phyloP scores from a whole-genome alignment of 2,329 filamentous ascomycete genomes.

The Drechslerella dactyloides region DNA sequence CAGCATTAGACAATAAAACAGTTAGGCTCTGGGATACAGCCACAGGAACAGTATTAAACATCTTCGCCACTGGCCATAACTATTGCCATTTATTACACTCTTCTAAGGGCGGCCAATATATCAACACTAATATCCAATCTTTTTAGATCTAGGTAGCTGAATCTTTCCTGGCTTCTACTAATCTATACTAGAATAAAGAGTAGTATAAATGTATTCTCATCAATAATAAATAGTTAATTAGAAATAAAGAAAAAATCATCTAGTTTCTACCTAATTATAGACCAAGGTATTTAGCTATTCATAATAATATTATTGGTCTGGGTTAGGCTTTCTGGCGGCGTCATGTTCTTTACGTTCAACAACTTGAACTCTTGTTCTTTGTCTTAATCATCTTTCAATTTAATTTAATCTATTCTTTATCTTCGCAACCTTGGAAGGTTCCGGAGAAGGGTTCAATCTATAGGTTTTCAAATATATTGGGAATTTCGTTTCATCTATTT shows the following conservation, averaged over 20 bases:
- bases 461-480: no score
- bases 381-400: no score
- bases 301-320: neutral
- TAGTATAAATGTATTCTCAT: neutral
- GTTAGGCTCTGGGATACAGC: constrained; percentile 64
- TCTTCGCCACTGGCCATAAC: no score
- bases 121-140: neutral
- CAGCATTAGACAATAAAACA: constrained; percentile 9
- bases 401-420: no score
- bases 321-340: neutral
- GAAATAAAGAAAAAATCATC: neutral
- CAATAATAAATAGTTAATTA: neutral
- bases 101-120: neutral
- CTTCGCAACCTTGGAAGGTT: no score
- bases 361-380: neutral
- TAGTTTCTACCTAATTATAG: neutral
- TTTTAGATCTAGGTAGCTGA: neutral
- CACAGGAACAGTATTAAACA: neutral
- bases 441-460: no score
- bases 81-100: no score
- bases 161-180: no score
- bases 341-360: neutral
- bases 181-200: neutral
- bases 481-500: no score
- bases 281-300: neutral